Conservation (phyloP, 139 green algal species). For the Auxenochlorella pyrenoidosa region DNA sequence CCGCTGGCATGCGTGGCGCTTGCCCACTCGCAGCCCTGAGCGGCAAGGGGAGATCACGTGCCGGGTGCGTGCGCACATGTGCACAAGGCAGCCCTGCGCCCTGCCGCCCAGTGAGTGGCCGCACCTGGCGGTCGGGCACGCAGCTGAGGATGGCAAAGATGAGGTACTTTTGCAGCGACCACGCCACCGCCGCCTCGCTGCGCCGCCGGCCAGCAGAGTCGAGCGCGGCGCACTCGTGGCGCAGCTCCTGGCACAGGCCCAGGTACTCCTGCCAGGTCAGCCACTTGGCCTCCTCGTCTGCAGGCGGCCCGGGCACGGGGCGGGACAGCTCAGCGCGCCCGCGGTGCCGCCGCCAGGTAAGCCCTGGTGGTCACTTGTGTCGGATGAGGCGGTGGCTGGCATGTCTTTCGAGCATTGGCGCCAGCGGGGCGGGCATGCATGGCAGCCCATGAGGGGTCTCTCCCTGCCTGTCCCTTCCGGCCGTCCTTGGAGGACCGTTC, state of each 20-base stretch:
- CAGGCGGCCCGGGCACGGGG: not conserved
- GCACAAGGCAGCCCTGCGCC: not conserved
- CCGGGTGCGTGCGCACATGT: too few relatives aligned
- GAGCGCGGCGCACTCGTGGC: constrained; percentile 52
- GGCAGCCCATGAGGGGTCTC: too few relatives aligned
- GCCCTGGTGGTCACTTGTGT: too few relatives aligned
- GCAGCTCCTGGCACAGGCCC: constrained; percentile 50
- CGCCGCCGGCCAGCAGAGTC: not conserved
- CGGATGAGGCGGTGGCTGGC: not conserved
- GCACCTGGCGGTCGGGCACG: constrained; percentile 66
- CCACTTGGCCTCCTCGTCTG: constrained; percentile 71
- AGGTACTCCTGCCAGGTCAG: constrained; percentile 77
- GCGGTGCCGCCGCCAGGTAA: too few relatives aligned
- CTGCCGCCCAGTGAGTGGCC: constrained; percentile 2
- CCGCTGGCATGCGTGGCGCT: not conserved
- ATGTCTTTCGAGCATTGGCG: too few relatives aligned
- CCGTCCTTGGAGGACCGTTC: too few relatives aligned
- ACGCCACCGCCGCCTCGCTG: constrained; percentile 14
- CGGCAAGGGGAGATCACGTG: not conserved
- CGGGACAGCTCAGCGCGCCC: not conserved
- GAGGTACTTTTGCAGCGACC: constrained; percentile 71
- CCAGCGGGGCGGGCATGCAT: too few relatives aligned
- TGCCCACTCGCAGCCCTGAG: not conserved
- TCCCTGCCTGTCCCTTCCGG: too few relatives aligned
- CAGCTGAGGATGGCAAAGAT: constrained; percentile 77